Evolutionary conservation across 2,329 filamentous ascomycete species (phyloP).

Genomic region (Neopestalotiopsis rosae): DNA sequence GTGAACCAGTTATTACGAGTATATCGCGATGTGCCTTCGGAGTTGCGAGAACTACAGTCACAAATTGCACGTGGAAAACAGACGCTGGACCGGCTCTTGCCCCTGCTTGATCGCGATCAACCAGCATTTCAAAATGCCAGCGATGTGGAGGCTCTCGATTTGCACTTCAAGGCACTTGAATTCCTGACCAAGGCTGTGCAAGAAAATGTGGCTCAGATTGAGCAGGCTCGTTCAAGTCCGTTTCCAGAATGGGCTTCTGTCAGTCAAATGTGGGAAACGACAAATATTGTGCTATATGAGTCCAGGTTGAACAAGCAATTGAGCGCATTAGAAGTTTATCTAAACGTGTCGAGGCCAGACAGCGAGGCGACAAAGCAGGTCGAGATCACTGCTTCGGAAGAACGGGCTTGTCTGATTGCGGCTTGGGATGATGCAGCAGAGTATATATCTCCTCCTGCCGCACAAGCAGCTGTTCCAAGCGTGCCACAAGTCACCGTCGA

Average conservation of each 20-base stretch:
- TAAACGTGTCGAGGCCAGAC: constrained; percentile 12
- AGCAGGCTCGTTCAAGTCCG: neutral
- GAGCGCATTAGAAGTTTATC: constrained; percentile 16
- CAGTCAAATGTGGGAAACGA: constrained; percentile 3
- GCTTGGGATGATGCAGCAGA: constrained; percentile 17
- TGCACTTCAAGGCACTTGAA: constrained; percentile 16
- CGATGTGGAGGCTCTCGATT: constrained; percentile 14
- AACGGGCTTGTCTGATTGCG: constrained; percentile 6
- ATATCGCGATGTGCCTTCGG: constrained; percentile 15
- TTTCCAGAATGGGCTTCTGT: constrained; percentile 17
- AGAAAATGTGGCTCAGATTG: constrained; percentile 11
- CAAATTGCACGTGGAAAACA: constrained; percentile 16
- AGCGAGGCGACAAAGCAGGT: constrained; percentile 6
- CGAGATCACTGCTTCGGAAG: constrained; percentile 5
- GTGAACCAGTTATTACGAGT: constrained; percentile 21
- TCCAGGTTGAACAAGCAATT: constrained; percentile 18
- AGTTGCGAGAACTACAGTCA: constrained; percentile 18
- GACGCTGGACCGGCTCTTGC: constrained; percentile 17
- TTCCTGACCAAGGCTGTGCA: constrained; percentile 17
- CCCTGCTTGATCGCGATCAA: constrained; percentile 20
- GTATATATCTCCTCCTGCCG: constrained; percentile 3
- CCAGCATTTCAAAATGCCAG: constrained; percentile 15
- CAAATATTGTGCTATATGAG: constrained; percentile 14
- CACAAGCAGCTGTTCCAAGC: neutral
- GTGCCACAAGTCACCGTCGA: constrained; percentile 5